Evolutionary conservation across 768 basidiomycete genomes (phyloP), one percentile per base, ranked within the genome.

Genomic region (Rhodotorula babjevae): DNA sequence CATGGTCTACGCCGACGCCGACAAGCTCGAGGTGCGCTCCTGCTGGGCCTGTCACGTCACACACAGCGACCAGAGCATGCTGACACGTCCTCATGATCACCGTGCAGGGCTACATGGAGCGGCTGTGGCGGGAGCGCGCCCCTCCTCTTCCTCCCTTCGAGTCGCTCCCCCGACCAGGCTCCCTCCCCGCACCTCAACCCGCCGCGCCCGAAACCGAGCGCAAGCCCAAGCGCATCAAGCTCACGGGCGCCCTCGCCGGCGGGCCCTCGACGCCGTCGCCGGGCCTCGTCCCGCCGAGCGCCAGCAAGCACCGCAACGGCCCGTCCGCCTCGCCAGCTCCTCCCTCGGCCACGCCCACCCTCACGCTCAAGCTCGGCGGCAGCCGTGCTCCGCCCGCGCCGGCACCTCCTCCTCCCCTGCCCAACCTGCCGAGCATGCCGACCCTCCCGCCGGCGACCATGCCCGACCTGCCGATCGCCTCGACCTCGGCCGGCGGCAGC

Each of bases 1-100:
- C 36, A 50, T 69, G 36, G 71, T 76, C 49, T 76, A 76, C 53
- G 62, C 65, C 6, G 74, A 76, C 27, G 74, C 74, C 1, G 74
- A 72, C 57, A 72, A 66, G 52, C 74, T 76, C 57, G 74, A 76
- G 65, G 71, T 72, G 27, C 36, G 65, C 42, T 18, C 59, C 16
- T 3, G 40, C 46, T 15, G 3, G 19, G 2, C n/a, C 40, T 8
- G 10, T n/a, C n/a, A n/a, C n/a, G 10, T 16, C 8, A 2, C 29
- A 12, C 27, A 6, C n/a, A n/a, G n/a, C n/a, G n/a, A n/a, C n/a
- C n/a, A n/a, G n/a, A n/a, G n/a, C n/a, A n/a, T 8, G 5, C 23
- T 36, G 27, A 42, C 40, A 29, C 10, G 15, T 36, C 11, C n/a
- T 42, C 19, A 31, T 18, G 10, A 31, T 36, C 36, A 9, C 36